Base-by-base conservation (phyloP, 208 protist genomes). In the Crithidia acanthocephali region DNA sequence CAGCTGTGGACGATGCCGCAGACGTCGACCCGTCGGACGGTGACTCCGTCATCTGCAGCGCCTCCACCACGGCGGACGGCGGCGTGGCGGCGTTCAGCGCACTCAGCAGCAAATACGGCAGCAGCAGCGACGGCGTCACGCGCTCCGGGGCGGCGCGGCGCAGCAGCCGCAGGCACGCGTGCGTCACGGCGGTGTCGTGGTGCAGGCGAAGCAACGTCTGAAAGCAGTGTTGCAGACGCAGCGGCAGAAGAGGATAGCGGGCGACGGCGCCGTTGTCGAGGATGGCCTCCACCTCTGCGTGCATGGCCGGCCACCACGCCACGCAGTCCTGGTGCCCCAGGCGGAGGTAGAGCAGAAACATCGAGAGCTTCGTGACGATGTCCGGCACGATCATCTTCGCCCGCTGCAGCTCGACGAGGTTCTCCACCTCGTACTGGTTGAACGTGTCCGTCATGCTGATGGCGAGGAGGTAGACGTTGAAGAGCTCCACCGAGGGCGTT, bases 391-490 rank as follows among this genome's bases (percentile, higher is more conserved):
- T 75, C 7, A 66, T 63, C 48, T 85, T 84, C 13, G 68, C 67
- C 18, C 76, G 81, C 87, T 95, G 91, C 33, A 85, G 56, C 40
- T 93, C 82, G 33, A 91, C 85, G 48, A 92, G 74, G 63, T 96
- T 93, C 53, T 95, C 87, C 66, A 96, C 85, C 76, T 96, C 92
- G 64, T 94, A 83, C 62, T 88, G 79, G 53, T 92, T 93, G 68
- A 92, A 96, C 10, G 87, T 93, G 69, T 96, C 92, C 2, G 84
- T 94, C 72, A 92, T 86, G 40, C 86, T 87, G 45, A 96, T 90
- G 71, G 89, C 89, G 13, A 93, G 73, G 16, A 96, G 86, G 61
- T 88, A 96, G 0, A 95, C 89, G 72, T 96, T 93, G 68, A 96
- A 92, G 22, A 96, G 67, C 74, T 96, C 89, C 30, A 86, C 74